phyloP scores from a whole-genome alignment of 75 land plant genomes.

The Picea glauca region DNA sequence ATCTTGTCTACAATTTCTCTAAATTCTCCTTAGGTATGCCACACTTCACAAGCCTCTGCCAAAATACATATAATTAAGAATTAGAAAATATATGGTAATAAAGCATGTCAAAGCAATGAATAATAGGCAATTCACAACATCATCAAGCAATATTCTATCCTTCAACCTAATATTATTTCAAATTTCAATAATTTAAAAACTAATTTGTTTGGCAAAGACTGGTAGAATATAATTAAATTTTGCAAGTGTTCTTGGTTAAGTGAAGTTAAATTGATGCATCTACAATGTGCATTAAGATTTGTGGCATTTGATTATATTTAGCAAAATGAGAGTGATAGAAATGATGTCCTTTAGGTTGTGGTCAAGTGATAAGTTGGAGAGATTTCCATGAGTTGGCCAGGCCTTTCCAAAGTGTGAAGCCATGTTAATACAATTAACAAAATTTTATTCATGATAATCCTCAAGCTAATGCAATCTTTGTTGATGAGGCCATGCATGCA shows the following conservation, averaged over 20 bases:
- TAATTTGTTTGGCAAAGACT: neutral
- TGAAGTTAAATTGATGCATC: neutral
- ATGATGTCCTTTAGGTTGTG: no score
- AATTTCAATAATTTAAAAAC: neutral
- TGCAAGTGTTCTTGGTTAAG: neutral
- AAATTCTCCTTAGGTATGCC: conserved; percentile 46
- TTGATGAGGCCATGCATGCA: no score
- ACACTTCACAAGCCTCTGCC: conserved; percentile 32
- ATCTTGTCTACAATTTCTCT: conserved; percentile 29
- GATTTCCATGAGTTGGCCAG: no score
- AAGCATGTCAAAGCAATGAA: neutral
- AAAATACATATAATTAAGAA: neutral
- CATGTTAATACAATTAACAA: no score
- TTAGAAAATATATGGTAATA: neutral
- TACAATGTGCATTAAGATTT: no score
- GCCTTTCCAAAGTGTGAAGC: no score
- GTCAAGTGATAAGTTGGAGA: no score
- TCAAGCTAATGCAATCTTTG: no score
- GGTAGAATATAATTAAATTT: neutral
- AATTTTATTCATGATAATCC: no score
- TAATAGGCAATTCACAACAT: neutral
- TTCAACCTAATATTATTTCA: neutral
- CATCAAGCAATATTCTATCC: neutral
- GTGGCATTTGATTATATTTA: no score
- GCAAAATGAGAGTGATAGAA: no score